phyloP scores from a whole-genome alignment of 2,329 filamentous ascomycete species.

The Diplodia sapinea region DNA sequence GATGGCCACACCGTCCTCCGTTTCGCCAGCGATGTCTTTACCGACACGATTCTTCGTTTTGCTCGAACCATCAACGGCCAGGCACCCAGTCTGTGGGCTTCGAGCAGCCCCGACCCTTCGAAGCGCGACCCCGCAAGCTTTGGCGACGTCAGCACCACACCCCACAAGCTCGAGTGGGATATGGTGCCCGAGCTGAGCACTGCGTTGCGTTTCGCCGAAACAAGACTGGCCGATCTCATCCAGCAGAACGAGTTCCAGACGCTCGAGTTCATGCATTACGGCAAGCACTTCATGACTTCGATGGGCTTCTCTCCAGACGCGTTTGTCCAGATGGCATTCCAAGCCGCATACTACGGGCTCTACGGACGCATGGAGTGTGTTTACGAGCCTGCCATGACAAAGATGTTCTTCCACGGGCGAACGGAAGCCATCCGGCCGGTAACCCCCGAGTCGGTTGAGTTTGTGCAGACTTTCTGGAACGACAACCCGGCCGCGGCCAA shows the following conservation, averaged over 20 bases:
- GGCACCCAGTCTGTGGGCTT: conserved; percentile 89
- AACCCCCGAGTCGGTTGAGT: conserved; percentile 80
- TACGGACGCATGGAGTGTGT: conserved; percentile 94
- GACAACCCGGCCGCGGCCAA: conserved; percentile 84
- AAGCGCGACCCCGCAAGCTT: conserved; percentile 92
- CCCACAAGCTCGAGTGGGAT: conserved; percentile 97
- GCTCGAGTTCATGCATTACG: conserved; percentile 85
- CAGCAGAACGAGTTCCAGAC: conserved; percentile 96
- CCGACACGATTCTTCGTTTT: conserved; percentile 95
- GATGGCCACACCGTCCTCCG: conserved; percentile 96
- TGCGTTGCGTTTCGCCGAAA: conserved; percentile 93
- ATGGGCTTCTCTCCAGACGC: conserved; percentile 98
- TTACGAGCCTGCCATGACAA: conserved; percentile 99
- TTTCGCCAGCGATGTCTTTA: conserved; percentile 95
- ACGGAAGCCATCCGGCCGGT: conserved; percentile 93
- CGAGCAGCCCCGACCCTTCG: conserved; percentile 85
- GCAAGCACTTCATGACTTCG: conserved; percentile 96
- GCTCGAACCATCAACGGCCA: conserved; percentile 94
- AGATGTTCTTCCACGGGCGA: conserved; percentile 87
- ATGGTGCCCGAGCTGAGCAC: conserved; percentile 91
- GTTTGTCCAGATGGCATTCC: conserved; percentile 98
- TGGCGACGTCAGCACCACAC: conserved; percentile 89
- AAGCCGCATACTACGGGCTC: conserved; percentile 95
- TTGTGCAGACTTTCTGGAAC: conserved; percentile 92
- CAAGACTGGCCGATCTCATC: conserved; percentile 88